These are phyloP conservation scores for Paraphoma sp. DNA, from an alignment of 2,329 filamentous ascomycete genomes.

Conservation along the genomic window DNA sequence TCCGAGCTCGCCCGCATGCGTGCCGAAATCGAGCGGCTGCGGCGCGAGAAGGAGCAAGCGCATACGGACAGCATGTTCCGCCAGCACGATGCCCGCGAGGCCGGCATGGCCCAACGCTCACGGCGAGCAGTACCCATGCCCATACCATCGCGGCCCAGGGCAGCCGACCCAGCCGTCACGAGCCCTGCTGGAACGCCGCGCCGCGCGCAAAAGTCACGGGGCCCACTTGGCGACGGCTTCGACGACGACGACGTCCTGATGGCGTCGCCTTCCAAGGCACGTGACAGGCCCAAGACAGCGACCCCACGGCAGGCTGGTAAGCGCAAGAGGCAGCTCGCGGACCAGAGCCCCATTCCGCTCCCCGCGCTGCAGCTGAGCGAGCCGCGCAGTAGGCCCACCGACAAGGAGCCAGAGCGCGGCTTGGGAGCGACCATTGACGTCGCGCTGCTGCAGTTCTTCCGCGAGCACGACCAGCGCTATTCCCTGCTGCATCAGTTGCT, in stretches of 20 bases:
- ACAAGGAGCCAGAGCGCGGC: conserved; percentile 23
- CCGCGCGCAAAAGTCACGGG: conserved; percentile 59
- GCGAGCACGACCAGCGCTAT: conserved; percentile 47
- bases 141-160: conserved; percentile 33
- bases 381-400: conserved; percentile 48
- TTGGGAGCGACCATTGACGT: conserved; percentile 21
- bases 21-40: conserved; percentile 68
- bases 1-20: conserved; percentile 71
- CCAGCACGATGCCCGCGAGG: conserved; percentile 72
- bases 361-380: conserved; percentile 59
- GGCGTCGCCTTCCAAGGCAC: conserved; percentile 61
- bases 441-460: conserved; percentile 47
- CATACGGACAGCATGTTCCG: conserved; percentile 76
- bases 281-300: conserved; percentile 55
- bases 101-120: conserved; percentile 51
- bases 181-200: conserved; percentile 65
- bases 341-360: conserved; percentile 69
- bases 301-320: conserved; percentile 71
- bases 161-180: conserved; percentile 6
- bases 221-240: conserved; percentile 76
- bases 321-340: conserved; percentile 66
- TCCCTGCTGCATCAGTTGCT: conserved; percentile 66
- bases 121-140: conserved; percentile 37
- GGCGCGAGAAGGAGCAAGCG: conserved; percentile 68
- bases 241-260: conserved; percentile 69